Conservation (phyloP, 2,329 filamentous ascomycete species). For the Huntiella savannae region DNA sequence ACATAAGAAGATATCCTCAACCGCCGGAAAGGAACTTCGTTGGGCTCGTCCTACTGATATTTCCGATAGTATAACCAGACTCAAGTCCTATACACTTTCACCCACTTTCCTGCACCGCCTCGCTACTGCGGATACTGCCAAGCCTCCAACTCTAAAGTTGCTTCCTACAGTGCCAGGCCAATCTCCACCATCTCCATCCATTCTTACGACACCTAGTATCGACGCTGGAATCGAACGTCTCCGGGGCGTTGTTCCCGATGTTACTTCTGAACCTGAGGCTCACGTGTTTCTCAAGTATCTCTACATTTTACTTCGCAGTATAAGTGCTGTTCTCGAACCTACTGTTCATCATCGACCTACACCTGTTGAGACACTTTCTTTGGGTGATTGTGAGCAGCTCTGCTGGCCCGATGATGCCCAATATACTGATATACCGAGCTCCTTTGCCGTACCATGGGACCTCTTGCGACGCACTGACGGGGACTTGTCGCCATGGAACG, state of each 20-base stretch:
- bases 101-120: constrained; percentile 6
- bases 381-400: too few species aligned
- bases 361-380: neutral
- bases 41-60: constrained; percentile 18
- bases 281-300: constrained; percentile 9
- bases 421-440: too few species aligned
- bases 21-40: constrained; percentile 39
- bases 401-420: too few species aligned
- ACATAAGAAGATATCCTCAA: constrained; percentile 36
- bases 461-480: constrained; percentile 23
- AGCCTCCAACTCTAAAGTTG: neutral
- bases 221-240: constrained; percentile 6
- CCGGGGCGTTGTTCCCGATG: neutral
- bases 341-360: constrained; percentile 9
- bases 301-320: constrained; percentile 6
- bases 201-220: constrained; percentile 3
- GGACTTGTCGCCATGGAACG: neutral
- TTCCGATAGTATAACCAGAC: constrained; percentile 1
- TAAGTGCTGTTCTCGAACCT: neutral
- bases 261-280: neutral
- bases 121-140: neutral
- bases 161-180: neutral
- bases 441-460: constrained; percentile 27
- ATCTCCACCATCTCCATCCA: constrained; percentile 3
- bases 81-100: constrained; percentile 9